phyloP scores from a whole-genome alignment of 2,329 filamentous ascomycete genomes.

The Emericellopsis atlantica region DNA sequence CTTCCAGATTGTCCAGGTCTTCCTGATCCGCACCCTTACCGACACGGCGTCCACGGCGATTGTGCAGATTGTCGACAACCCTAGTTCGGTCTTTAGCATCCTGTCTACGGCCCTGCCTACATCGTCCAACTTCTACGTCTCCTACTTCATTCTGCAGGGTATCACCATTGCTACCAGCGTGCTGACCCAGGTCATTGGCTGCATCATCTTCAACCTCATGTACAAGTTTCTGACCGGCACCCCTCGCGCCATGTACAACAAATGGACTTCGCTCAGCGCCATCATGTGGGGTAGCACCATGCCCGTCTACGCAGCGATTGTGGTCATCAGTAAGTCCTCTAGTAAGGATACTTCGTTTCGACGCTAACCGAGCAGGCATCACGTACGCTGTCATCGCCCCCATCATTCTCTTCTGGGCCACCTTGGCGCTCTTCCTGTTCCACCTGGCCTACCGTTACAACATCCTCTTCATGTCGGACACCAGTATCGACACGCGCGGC shows the following conservation, averaged over 20 bases:
- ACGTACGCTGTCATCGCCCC: constrained; percentile 78
- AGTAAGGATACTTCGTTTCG: not conserved
- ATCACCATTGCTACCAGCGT: constrained; percentile 62
- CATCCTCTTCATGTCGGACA: constrained; percentile 68
- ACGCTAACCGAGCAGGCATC: constrained; percentile 34
- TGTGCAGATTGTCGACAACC: constrained; percentile 48
- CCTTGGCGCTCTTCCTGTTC: constrained; percentile 63
- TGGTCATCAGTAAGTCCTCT: constrained; percentile 45
- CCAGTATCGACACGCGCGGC: constrained; percentile 75
- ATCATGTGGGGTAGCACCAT: constrained; percentile 69
- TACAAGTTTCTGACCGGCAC: constrained; percentile 63
- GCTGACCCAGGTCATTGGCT: constrained; percentile 53
- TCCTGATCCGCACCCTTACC: constrained; percentile 72
- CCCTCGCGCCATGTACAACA: constrained; percentile 64
- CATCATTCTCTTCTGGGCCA: constrained; percentile 68
- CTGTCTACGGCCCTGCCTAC: constrained; percentile 64
- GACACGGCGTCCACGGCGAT: constrained; percentile 65
- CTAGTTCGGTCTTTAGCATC: constrained; percentile 45
- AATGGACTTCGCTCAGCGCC: constrained; percentile 56
- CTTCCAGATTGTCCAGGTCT: constrained; percentile 89
- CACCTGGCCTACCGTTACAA: constrained; percentile 84
- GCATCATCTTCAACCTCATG: constrained; percentile 55
- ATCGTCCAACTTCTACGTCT: constrained; percentile 88
- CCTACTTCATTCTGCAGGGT: constrained; percentile 77
- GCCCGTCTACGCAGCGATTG: constrained; percentile 63